phyloP scores from a whole-genome alignment of 495 filamentous ascomycete genomes.

The Lindgomyces ingoldianus region DNA sequence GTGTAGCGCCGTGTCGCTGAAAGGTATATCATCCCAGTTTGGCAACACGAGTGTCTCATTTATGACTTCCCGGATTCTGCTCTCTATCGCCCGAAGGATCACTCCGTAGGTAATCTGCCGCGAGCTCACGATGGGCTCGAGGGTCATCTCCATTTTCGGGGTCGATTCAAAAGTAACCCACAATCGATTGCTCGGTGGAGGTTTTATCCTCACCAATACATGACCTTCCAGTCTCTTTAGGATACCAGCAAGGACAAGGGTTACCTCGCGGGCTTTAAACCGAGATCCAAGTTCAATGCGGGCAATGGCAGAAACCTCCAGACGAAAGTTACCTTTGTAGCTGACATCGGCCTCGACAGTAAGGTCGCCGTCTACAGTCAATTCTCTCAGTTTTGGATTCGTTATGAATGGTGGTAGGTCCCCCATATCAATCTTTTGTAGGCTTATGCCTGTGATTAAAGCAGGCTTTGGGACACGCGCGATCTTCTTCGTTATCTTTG shows the following conservation, averaged over 20 bases:
- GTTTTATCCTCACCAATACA: constrained; percentile 81
- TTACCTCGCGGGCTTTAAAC: constrained; percentile 88
- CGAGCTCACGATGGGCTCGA: constrained; percentile 92
- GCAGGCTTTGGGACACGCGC: constrained; percentile 87
- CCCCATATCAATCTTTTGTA: constrained; percentile 83
- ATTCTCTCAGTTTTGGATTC: constrained; percentile 82
- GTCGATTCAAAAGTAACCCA: constrained; percentile 93
- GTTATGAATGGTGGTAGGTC: constrained; percentile 85
- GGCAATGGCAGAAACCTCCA: constrained; percentile 87
- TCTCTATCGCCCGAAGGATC: constrained; percentile 91
- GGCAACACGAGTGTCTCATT: constrained; percentile 91
- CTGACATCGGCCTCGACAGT: constrained; percentile 80
- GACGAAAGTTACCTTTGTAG: constrained; percentile 83
- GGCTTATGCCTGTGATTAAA: constrained; percentile 77
- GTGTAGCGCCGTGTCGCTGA: constrained; percentile 75
- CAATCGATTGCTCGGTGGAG: constrained; percentile 88
- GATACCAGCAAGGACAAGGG: constrained; percentile 82
- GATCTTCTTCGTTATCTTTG: constrained; percentile 95
- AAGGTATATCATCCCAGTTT: constrained; percentile 93
- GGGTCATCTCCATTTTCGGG: constrained; percentile 87
- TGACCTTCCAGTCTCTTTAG: constrained; percentile 86
- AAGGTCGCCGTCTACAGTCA: constrained; percentile 88
- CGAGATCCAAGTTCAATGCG: constrained; percentile 84
- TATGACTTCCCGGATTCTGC: constrained; percentile 86
- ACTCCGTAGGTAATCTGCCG: constrained; percentile 92